Conservation (phyloP, 2,329 filamentous ascomycete genomes). For the Fusarium falciforme region DNA sequence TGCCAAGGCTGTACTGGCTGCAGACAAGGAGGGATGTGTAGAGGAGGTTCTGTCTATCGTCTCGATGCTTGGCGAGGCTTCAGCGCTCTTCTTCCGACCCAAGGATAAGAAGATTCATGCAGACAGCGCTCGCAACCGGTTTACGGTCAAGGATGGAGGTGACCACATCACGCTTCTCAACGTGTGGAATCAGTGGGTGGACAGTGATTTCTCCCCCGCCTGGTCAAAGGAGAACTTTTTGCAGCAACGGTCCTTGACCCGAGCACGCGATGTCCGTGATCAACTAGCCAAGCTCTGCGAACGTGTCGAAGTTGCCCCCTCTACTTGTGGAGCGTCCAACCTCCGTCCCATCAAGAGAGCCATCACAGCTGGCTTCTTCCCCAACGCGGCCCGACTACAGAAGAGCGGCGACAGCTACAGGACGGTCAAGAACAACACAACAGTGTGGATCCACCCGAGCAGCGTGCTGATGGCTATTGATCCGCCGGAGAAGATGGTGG, state of each 20-base stretch:
- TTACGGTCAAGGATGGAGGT: conserved; percentile 90
- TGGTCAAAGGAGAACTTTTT: conserved; percentile 96
- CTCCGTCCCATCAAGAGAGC: conserved; percentile 83
- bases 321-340: conserved; percentile 76
- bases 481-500: conserved; percentile 81
- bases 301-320: conserved; percentile 84
- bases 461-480: conserved; percentile 82
- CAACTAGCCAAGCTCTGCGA: conserved; percentile 94
- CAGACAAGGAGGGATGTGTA: conserved; percentile 91
- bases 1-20: conserved; percentile 87
- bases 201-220: conserved; percentile 86
- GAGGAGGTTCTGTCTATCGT: conserved; percentile 93
- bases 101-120: conserved; percentile 98
- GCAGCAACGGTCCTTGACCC: conserved; percentile 88
- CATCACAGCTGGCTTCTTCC: conserved; percentile 92
- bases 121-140: conserved; percentile 87
- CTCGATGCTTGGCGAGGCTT: conserved; percentile 91
- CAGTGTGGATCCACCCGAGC: conserved; percentile 91
- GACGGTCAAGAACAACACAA: conserved; percentile 89
- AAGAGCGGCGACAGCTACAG: conserved; percentile 88
- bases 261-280: conserved; percentile 91
- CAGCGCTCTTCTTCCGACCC: conserved; percentile 90
- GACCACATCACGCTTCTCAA: conserved; percentile 91
- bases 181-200: conserved; percentile 95
- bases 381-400: conserved; percentile 87